Base-by-base conservation (phyloP, 129 eudicot species). In the Helianthus tuberosus region DNA sequence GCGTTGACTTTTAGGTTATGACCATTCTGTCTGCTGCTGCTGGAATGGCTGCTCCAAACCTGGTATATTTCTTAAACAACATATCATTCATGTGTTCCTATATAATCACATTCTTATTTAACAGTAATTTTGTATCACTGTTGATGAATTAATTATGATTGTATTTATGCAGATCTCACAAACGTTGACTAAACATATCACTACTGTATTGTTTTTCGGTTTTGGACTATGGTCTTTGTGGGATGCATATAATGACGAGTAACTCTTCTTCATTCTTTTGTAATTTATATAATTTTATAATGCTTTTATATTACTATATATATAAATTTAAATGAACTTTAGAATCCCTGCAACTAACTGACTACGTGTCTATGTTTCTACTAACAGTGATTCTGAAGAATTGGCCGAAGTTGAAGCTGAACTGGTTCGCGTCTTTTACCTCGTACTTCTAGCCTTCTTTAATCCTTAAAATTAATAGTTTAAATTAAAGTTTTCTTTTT, bases 11-110 rank as follows among this genome's bases (percentile, higher is more conserved):
- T 17, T 78, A 93, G 98, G 95, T 93, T 27, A 93, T 90, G 98
- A 89, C 95, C 12, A 86, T 93, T 68, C 75, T 93, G 13, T 93
- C 98, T 71, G 93, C 84, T 77, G 85, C 80, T 76, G 92, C 90
- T 80, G 96, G 98, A 15, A 88, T 93, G 98, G 97, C 97, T 81
- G 97, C 98, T 83, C 98, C 97, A 32, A 93, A 86, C 73, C 81
- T 93, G 87, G 98, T 93, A 71, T 65, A 79, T 48, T 46, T 76
- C 63, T 58, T 47, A 36, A 1, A n/a, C 27, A 60, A 48, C 3
- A 12, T 20, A 1, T 23, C 12, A 11, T 25, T 55, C 63, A 14
- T 32, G 25, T 58, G 57, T 44, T 72, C 27, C 2, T 57, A 39
- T 25, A 20, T 72, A 41, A 51, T 23, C 23, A 10, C n/a, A 66